Evolutionary conservation across 2,329 filamentous ascomycete species (phyloP).

Genomic region (Acrodontium crateriforme): DNA sequence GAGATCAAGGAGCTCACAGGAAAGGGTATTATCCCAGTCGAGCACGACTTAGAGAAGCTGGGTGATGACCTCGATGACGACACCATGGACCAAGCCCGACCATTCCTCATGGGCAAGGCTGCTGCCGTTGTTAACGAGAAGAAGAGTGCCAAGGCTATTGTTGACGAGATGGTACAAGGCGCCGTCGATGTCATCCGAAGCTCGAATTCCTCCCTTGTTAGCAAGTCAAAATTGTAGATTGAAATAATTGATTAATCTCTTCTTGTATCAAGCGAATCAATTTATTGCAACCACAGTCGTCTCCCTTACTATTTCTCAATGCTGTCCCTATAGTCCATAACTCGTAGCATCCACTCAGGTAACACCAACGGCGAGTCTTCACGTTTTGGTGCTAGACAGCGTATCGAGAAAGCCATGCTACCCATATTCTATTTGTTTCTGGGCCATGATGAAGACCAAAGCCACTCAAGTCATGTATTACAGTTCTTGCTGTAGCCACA

Average conservation of each 20-base stretch:
- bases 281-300: no score
- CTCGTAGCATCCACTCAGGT: no score
- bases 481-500: no score
- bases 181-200: conserved; percentile 34
- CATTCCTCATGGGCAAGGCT: conserved; percentile 93
- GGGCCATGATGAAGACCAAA: no score
- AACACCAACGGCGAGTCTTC: no score
- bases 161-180: conserved; percentile 85
- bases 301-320: no score
- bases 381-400: no score
- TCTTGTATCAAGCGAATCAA: no score
- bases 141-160: conserved; percentile 79
- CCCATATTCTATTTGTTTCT: no score
- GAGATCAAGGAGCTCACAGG: conserved; percentile 88
- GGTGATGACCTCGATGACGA: conserved; percentile 57
- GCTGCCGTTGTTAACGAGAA: conserved; percentile 86
- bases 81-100: conserved; percentile 77
- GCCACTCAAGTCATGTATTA: no score
- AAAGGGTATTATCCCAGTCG: conserved; percentile 85
- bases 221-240: conserved; percentile 24
- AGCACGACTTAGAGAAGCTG: conserved; percentile 82
- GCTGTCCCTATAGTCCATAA: no score
- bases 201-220: conserved; percentile 15
- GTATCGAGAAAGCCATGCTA: no score
- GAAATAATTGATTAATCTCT: background rate